Evolutionary conservation across 106 monocot genomes (phyloP), one percentile per base, ranked within the genome.

Genomic region (Iris macrosiphon): DNA sequence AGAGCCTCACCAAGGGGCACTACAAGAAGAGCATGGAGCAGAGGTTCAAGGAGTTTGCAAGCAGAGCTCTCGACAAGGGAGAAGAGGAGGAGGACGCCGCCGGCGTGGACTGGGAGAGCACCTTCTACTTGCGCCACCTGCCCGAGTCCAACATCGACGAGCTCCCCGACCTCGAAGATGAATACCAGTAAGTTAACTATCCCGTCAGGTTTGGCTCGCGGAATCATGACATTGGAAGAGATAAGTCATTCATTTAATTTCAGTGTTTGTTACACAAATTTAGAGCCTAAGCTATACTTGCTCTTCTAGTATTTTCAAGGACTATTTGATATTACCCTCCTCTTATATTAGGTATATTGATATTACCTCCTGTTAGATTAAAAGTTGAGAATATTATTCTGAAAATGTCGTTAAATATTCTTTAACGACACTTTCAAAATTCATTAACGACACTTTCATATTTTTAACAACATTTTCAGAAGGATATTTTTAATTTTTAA

Each of bases 31-130:
- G 57, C 66, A 55, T 72, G 27, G 79, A 81, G 59, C 67, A 72
- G 13, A 65, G 57, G 57, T 90, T 90, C 75, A 35, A 58, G 41
- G 81, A 72, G 49, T 90, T 84, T 30, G 90, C 84, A 0, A 52
- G 57, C 45, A 65, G 50, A 45, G 40, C 74, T 3, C 43, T 71
- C 7, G 64, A 64, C 4, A 70, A 22, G 17, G 67, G 60, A 6
- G 42, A 39, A 24, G 54, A 61, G 4, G 57, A 57, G 25, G 29
- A 59, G 35, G 70, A 76, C n/a, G 57, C 70, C 6, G 30, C 57
- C 34, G 38, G 67, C 64, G 34, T 72, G 28, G 90, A 90, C 62
- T 90, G 90, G 90, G 90, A 90, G 59, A 90, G 84, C 58, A 78
- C 75, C 60, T 83, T 89, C 69, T 79, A 60, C 76, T 33, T 89